phyloP scores from a whole-genome alignment of 345 rosid genomes.

The Xanthoceras sorbifolium region DNA sequence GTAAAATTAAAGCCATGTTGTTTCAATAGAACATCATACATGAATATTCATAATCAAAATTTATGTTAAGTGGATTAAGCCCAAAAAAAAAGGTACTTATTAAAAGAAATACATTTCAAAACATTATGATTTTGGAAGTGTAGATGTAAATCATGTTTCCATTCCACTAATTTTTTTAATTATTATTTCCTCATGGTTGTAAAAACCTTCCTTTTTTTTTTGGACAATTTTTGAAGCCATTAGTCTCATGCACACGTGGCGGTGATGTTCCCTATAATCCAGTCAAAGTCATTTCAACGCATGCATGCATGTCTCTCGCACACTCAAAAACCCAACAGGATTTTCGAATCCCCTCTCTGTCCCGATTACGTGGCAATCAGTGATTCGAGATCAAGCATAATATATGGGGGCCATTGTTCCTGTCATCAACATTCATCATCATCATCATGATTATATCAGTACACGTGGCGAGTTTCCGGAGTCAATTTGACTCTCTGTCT shows the following conservation, averaged over 20 bases:
- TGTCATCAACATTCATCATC: constrained; percentile 4
- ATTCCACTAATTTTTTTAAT: too few relatives aligned
- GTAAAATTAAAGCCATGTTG: too few relatives aligned
- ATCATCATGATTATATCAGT: too few relatives aligned
- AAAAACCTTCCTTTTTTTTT: too few relatives aligned
- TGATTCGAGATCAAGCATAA: not conserved
- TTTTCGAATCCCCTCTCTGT: not conserved
- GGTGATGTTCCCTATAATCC: not conserved
- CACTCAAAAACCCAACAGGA: not conserved
- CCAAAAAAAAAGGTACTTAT: not conserved
- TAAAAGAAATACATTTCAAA: not conserved
- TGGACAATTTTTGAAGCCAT: not conserved
- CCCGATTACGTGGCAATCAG: not conserved
- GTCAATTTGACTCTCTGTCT: not conserved
- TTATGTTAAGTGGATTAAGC: not conserved
- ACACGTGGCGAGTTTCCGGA: not conserved
- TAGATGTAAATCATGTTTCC: not conserved
- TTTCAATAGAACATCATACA: too few relatives aligned
- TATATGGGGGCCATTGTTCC: not conserved
- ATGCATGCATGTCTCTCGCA: not conserved
- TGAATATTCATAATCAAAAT: too few relatives aligned
- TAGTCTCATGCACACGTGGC: not conserved
- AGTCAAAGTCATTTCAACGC: not conserved
- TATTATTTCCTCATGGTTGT: too few relatives aligned
- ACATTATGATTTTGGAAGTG: not conserved